Base-by-base conservation (phyloP, 2,329 filamentous ascomycete genomes). In the Diaporthe caulivora region DNA sequence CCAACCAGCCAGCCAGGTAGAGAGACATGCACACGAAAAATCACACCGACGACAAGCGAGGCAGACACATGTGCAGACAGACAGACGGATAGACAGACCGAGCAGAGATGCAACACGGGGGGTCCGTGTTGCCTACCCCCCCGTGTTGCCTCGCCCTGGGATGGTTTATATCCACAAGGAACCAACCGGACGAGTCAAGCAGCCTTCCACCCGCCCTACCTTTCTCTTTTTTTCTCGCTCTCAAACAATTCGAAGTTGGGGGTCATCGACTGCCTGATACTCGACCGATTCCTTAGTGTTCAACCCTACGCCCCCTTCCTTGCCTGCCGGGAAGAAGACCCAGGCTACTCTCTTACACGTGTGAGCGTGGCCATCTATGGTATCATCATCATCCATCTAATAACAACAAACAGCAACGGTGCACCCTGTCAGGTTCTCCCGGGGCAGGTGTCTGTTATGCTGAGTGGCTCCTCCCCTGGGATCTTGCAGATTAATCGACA, bases 371-470 rank as follows among this genome's bases (percentile, higher is more conserved):
- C 60, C 42, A 65, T 65, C 57, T 62, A 44, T 34, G 9, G 8
- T 21, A 47, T 47, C 21, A 34, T 26, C 21, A 60, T 60, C 57
- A 62, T 29, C 57, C 37, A 44, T 29, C 10, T 13, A 15, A 34
- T 34, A 40, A n/a, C 54, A 58, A 62, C 7, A 21, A 9, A n/a
- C n/a, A 64, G 42, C 60, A 64, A n/a, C 55, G 67, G 31, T 37
- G n/a, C 53, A 70, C 53, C 67, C 53, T 47, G 67, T 70, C 67
- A 49, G 44, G 53, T 58, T n/a, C n/a, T n/a, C n/a, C 67, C 54
- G 53, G 67, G 53, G 67, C 53, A 34, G n/a, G n/a, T n/a, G n/a
- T 58, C 53, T 37, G 31, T 49, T 49, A 64, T 42, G 60, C 60
- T 64, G 49, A 49, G 60, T 64, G n/a, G n/a, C n/a, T n/a, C n/a